Conservation (phyloP, 2,329 filamentous ascomycete genomes). For the Pezicula carpinea region DNA sequence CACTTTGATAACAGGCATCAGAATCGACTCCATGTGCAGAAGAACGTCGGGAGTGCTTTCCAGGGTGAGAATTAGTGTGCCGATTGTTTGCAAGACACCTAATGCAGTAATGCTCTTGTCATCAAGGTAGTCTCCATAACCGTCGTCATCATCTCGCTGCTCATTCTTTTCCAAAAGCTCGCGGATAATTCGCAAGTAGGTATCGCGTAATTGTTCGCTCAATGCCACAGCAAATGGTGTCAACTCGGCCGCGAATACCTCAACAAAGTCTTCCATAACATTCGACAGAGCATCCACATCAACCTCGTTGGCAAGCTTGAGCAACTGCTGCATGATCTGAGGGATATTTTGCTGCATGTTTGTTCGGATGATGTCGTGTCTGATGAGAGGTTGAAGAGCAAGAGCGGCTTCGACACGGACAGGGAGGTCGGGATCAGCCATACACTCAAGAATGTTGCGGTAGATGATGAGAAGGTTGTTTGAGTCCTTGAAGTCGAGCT, state of each 20-base stretch:
- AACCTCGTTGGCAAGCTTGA: conserved; percentile 96
- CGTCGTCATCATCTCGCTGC: conserved; percentile 68
- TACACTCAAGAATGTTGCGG: conserved; percentile 91
- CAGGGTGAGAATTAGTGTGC: conserved; percentile 90
- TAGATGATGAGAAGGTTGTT: conserved; percentile 97
- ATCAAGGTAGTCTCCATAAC: conserved; percentile 86
- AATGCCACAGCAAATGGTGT: conserved; percentile 96
- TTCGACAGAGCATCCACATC: conserved; percentile 96
- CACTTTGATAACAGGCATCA: conserved; percentile 96
- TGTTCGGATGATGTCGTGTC: conserved; percentile 87
- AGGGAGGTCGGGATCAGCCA: conserved; percentile 90
- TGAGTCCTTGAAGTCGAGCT: conserved; percentile 92
- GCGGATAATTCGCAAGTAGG: conserved; percentile 87
- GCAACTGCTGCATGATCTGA: conserved; percentile 97
- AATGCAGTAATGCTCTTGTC: conserved; percentile 98
- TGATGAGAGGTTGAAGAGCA: conserved; percentile 89
- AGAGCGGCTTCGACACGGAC: conserved; percentile 92
- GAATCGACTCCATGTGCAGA: conserved; percentile 85
- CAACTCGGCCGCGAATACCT: conserved; percentile 94
- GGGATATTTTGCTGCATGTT: conserved; percentile 98
- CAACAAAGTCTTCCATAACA: conserved; percentile 99
- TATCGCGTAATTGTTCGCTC: conserved; percentile 92
- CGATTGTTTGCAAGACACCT: conserved; percentile 94
- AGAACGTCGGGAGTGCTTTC: conserved; percentile 97
- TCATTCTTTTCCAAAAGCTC: conserved; percentile 87